These are phyloP conservation scores for Thymus mandschuricus DNA, from an alignment of 257 asterid species.

Conservation along the genomic window DNA sequence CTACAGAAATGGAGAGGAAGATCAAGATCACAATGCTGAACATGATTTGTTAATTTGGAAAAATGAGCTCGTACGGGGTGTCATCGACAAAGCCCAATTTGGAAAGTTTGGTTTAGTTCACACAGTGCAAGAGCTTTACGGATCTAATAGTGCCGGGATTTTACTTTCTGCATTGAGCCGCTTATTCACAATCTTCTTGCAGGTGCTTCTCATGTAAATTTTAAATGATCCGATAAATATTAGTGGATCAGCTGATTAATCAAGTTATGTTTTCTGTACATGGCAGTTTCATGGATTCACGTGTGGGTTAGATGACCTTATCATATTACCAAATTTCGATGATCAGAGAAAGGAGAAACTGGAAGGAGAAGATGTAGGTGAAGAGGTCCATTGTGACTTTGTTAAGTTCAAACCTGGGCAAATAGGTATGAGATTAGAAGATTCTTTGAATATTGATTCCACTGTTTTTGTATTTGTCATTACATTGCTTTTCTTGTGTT, in stretches of 20 bases:
- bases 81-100: constrained; percentile 97
- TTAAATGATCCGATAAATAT: constrained; percentile 9
- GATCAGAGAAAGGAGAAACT: constrained; percentile 78
- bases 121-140: constrained; percentile 95
- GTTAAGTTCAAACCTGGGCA: constrained; percentile 81
- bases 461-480: constrained; percentile 19
- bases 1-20: constrained; percentile 49
- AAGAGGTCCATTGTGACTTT: constrained; percentile 92
- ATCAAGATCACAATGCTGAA: constrained; percentile 74
- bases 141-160: constrained; percentile 85
- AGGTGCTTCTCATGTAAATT: constrained; percentile 54
- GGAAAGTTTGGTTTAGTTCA: constrained; percentile 97
- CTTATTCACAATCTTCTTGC: constrained; percentile 81
- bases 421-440: constrained; percentile 57
- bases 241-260: constrained; percentile 29
- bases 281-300: constrained; percentile 91
- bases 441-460: constrained; percentile 22
- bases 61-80: constrained; percentile 94
- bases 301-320: constrained; percentile 93
- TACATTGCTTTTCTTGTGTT: constrained; percentile 16
- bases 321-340: constrained; percentile 76
- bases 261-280: constrained; percentile 25
- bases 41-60: constrained; percentile 82
- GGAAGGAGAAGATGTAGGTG: constrained; percentile 92
- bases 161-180: constrained; percentile 93